phyloP scores from a whole-genome alignment of 192 early-diverging fungal species.

The Radiomyces spectabilis region DNA sequence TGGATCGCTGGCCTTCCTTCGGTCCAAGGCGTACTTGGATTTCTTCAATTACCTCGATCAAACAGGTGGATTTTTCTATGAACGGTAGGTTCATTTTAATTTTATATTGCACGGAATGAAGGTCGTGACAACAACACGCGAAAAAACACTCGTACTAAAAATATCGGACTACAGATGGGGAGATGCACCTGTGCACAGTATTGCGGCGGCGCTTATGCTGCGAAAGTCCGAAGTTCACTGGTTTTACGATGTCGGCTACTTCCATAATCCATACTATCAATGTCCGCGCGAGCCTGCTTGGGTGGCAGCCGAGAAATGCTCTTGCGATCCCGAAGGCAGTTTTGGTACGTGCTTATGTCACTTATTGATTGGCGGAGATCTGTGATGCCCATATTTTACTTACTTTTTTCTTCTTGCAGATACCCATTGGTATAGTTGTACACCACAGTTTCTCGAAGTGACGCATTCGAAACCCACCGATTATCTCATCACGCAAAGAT shows the following conservation, averaged over 20 bases:
- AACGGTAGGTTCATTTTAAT: conserved; percentile 28
- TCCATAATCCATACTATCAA: conserved; percentile 60
- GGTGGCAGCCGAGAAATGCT: conserved; percentile 41
- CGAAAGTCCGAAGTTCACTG: conserved; percentile 62
- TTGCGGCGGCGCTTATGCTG: conserved; percentile 56
- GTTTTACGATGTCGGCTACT: conserved; percentile 70
- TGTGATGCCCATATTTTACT: too few species aligned
- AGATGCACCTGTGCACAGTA: conserved; percentile 71
- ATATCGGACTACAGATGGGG: conserved; percentile 46
- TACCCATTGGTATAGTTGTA: not conserved
- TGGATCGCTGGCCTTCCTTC: conserved; percentile 61
- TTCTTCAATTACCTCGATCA: conserved; percentile 64
- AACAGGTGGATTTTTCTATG: conserved; percentile 84
- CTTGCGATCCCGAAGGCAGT: conserved; percentile 39
- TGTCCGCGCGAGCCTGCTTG: too few species aligned
- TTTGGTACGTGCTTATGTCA: conserved; percentile 40
- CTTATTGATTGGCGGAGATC: too few species aligned
- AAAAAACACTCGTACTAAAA: conserved; percentile 44
- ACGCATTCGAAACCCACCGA: too few species aligned
- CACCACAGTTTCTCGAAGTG: not conserved
- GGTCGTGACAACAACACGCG: too few species aligned
- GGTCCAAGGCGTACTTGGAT: conserved; percentile 58
- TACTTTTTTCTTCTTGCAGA: not conserved
- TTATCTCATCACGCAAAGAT: too few species aligned
- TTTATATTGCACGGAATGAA: too few species aligned